Evolutionary conservation across 2,329 filamentous ascomycete genomes (phyloP).

Genomic region (Xylariaceae sp.): DNA sequence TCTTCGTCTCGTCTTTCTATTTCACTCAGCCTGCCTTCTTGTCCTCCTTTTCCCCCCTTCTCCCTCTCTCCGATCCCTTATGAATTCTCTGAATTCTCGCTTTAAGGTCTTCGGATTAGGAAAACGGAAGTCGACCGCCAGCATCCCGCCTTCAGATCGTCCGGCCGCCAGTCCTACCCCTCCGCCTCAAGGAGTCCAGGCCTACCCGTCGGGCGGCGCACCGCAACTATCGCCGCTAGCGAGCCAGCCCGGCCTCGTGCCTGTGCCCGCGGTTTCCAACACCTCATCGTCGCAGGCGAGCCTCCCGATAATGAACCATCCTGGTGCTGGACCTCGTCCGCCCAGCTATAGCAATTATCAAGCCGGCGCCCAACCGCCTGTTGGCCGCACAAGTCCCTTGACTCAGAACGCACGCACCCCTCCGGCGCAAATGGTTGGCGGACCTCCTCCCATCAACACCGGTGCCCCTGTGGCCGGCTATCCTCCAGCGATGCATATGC

Average conservation of each 20-base stretch:
- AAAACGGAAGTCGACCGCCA: conserved; percentile 69
- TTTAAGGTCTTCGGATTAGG: conserved; percentile 77
- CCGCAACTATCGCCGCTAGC: conserved; percentile 29
- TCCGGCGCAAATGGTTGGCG: conserved; percentile 58
- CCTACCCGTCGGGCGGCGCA: conserved; percentile 33
- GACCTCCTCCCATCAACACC: conserved; percentile 65
- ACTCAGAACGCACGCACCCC: conserved; percentile 50
- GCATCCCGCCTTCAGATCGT: conserved; percentile 53
- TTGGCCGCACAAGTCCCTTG: conserved; percentile 52
- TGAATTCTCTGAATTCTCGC: conserved; percentile 77
- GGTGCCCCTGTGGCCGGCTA: conserved; percentile 56
- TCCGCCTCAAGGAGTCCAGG: conserved; percentile 50
- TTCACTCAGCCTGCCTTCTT: conserved; percentile 10
- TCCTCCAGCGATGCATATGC: conserved; percentile 50
- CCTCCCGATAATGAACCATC: conserved; percentile 60
- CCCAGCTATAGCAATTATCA: conserved; percentile 60
- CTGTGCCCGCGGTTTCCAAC: conserved; percentile 43
- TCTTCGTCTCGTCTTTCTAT: conserved; percentile 16
- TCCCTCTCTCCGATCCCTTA: conserved; percentile 40
- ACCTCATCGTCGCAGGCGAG: conserved; percentile 46
- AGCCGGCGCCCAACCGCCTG: conserved; percentile 43
- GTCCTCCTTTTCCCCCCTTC: conserved; percentile 16
- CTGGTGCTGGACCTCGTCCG: conserved; percentile 55
- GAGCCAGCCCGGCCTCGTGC: conserved; percentile 36
- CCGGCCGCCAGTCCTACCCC: conserved; percentile 37